Percentiles rank a stretch among this genome's conserved stretches.
These are phyloP conservation scores for Streptanthus diversifolius DNA, from an alignment of 345 rosid genomes.

Conservation along the genomic window DNA sequence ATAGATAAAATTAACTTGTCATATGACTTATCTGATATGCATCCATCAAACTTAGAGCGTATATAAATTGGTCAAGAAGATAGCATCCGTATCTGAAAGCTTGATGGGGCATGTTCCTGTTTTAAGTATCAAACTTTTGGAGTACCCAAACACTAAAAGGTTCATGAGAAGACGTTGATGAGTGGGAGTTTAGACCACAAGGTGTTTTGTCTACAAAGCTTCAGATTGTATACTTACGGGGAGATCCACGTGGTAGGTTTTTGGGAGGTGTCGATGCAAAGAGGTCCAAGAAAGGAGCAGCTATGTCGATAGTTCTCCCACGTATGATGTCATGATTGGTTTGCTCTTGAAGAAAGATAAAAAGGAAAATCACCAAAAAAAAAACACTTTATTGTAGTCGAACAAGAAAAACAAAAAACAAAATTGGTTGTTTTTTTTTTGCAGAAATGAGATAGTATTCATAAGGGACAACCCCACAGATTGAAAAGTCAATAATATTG, in stretches of 20 bases:
- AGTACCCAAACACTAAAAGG: neutral
- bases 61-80: neutral
- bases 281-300: neutral
- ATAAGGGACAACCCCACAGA: neutral
- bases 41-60: neutral
- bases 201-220: neutral
- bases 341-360: too few species aligned
- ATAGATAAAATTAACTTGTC: too few species aligned
- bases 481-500: conserved; percentile 34
- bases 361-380: neutral
- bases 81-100: neutral
- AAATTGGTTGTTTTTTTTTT: neutral
- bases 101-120: neutral
- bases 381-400: neutral
- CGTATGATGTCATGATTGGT: neutral
- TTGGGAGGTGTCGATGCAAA: too few species aligned
- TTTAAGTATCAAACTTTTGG: neutral
- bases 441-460: neutral
- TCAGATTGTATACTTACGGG: neutral
- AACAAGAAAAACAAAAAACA: neutral
- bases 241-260: too few species aligned
- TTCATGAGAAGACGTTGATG: neutral
- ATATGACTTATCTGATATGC: neutral
- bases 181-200: neutral
- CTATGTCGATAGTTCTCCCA: neutral